Percentiles rank a stretch among this genome's conserved stretches.
phyloP scores from a whole-genome alignment of 2,329 filamentous ascomycete genomes.

The Xylariales sp. region DNA sequence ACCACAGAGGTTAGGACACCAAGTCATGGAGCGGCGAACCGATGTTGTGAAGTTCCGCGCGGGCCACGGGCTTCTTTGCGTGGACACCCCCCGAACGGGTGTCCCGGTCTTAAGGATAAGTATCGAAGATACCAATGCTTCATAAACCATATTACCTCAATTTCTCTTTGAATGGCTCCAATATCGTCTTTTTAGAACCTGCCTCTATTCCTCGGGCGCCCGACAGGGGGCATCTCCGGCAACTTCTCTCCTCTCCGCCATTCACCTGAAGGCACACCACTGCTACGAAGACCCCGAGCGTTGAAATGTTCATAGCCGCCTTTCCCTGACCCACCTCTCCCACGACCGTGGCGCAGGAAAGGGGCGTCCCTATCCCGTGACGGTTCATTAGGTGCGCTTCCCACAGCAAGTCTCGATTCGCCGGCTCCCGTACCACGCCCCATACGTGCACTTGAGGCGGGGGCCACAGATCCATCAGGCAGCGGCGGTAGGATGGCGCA shows the following conservation, averaged over 20 bases:
- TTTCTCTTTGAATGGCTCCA: background rate
- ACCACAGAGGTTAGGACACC: background rate
- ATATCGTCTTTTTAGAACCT: conserved; percentile 52
- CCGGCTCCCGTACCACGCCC: conserved; percentile 56
- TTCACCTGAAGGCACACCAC: conserved; percentile 65
- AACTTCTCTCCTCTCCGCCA: conserved; percentile 75
- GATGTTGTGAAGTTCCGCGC: background rate
- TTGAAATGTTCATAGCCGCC: conserved; percentile 53
- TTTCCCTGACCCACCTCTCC: conserved; percentile 41
- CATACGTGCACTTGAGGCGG: conserved; percentile 63
- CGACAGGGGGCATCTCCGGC: conserved; percentile 60
- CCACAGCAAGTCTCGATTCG: conserved; percentile 49
- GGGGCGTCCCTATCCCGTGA: conserved; percentile 35
- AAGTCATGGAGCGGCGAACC: background rate
- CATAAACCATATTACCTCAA: background rate
- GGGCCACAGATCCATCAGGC: conserved; percentile 78
- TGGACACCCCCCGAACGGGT: background rate
- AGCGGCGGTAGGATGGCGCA: conserved; percentile 83
- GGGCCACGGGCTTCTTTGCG: background rate
- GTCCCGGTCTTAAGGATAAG: background rate
- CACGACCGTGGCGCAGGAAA: conserved; percentile 24
- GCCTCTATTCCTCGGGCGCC: conserved; percentile 59
- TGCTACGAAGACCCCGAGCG: conserved; percentile 52
- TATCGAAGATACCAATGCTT: background rate
- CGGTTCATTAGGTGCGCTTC: conserved; percentile 39